Evolutionary conservation across 495 filamentous ascomycete genomes (phyloP).

Genomic region (Trichoderma erinaceum): DNA sequence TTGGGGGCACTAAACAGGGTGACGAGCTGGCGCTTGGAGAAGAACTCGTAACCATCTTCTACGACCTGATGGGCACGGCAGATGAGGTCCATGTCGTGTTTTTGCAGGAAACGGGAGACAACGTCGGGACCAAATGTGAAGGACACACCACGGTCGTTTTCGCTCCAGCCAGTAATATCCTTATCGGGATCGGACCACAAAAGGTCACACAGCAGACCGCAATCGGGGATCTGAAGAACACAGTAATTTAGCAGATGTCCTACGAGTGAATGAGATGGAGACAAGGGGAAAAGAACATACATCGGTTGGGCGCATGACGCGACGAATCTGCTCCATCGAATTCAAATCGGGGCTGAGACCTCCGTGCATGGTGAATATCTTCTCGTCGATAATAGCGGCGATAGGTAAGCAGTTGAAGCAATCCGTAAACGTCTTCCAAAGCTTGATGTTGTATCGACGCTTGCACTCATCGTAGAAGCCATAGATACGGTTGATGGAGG

Average conservation of each 20-base stretch:
- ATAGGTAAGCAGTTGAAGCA: conserved; percentile 99
- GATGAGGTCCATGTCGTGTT: conserved; percentile 99
- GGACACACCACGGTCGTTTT: conserved; percentile 96
- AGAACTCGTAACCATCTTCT: conserved; percentile 99
- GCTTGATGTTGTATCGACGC: conserved; percentile 98
- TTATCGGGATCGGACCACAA: conserved; percentile 99
- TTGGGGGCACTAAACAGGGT: conserved; percentile 98
- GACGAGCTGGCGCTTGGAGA: conserved; percentile 95
- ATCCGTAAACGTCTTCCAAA: conserved; percentile 99
- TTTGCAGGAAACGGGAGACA: conserved; percentile 95
- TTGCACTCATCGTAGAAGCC: conserved; percentile 99
- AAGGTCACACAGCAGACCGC: conserved; percentile 93
- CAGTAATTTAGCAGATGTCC: conserved; percentile 24
- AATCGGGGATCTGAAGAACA: conserved; percentile 81
- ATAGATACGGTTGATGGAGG: conserved; percentile 99
- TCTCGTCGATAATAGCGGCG: conserved; percentile 99
- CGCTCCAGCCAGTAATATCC: conserved; percentile 99
- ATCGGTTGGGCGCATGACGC: conserved; percentile 98
- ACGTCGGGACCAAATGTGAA: conserved; percentile 99
- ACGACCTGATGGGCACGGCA: conserved; percentile 98
- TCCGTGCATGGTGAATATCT: conserved; percentile 99
- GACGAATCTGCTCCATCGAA: conserved; percentile 99
- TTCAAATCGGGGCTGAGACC: conserved; percentile 95
- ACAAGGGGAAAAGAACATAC: conserved; percentile 50
- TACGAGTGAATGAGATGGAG: neutral